phyloP scores from a whole-genome alignment of 2,329 filamentous ascomycete species.

The Amauroascus niger region DNA sequence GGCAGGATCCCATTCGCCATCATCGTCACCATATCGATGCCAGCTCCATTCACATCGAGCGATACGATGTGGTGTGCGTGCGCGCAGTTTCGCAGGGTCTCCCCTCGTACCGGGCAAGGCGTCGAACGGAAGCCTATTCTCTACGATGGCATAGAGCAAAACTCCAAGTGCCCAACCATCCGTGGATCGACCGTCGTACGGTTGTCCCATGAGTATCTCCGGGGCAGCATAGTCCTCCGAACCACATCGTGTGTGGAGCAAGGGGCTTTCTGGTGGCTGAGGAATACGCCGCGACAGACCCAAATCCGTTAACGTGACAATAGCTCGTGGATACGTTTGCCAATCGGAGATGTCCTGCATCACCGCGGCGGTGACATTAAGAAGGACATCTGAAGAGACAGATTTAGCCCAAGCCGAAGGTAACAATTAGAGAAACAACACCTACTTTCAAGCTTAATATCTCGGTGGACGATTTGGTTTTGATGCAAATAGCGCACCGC shows the following conservation, averaged over 20 bases:
- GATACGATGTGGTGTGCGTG: conserved; percentile 83
- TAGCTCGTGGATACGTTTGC: conserved; percentile 64
- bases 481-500: conserved; percentile 80
- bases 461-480: conserved; percentile 81
- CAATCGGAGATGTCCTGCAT: conserved; percentile 61
- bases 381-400: conserved; percentile 61
- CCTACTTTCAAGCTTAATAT: conserved; percentile 96
- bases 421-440: conserved; percentile 12
- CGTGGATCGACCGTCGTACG: conserved; percentile 83
- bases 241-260: conserved; percentile 86
- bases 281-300: conserved; percentile 79
- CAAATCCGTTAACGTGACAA: conserved; percentile 83
- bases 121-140: conserved; percentile 88
- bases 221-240: conserved; percentile 96
- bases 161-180: conserved; percentile 96
- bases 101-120: conserved; percentile 65
- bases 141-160: conserved; percentile 82
- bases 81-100: conserved; percentile 65
- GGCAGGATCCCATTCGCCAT: conserved; percentile 74
- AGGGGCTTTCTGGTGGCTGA: conserved; percentile 61
- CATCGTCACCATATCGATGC: conserved; percentile 72
- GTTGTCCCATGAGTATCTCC: conserved; percentile 88
- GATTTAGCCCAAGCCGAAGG: conserved; percentile 17
- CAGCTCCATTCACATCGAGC: conserved; percentile 92
- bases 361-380: conserved; percentile 65